Base-by-base conservation (phyloP, 139 green algal species). In the Chlorella sp. region DNA sequence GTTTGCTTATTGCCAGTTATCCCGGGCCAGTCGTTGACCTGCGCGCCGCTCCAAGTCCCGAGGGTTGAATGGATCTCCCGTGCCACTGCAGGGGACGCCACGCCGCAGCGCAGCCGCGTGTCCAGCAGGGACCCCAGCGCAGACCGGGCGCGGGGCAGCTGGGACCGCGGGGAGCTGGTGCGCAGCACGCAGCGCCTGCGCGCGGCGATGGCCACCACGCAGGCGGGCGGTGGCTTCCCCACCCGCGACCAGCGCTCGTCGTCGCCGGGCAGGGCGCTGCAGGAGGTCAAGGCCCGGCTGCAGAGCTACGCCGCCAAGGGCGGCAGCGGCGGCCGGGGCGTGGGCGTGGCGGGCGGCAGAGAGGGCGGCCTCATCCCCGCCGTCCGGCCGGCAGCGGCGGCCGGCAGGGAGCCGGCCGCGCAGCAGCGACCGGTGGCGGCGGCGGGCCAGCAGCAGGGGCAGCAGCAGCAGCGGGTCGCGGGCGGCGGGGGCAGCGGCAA, bases 211-310 rank as follows among this genome's bases (percentile, higher is more conserved):
- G 67, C 59, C 35, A 60, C 69, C 43, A 74, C 55, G 66, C 61
- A 46, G 14, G 36, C 51, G 27, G 29, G 33, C 21, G 36, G 60
- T 55, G 65, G 35, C 19, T 23, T 51, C 42, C 59, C 76, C 8
- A 46, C 40, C 33, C 42, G 31, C 9, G 63, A 65, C 2, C 61
- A 81, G 43, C 72, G 76, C 0, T 76, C 84, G 29, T 65, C 80
- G 8, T 95, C 90, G 1, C 91, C 91, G 2, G 90, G 89, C 2
- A 67, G 87, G 0, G 90, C 90, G 8, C 79, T 96, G 75, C 83
- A 82, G 48, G 88, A 94, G 40, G 89, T 96, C 36, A 90, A 93
- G 45, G 60, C 86, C 42, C 91, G 89, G 77, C 82, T 96, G 35
- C 72, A 72, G 29, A 62, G 83, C 38, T 83, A 83, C 43, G 40